phyloP scores from a whole-genome alignment of 805 yeast genomes.

The Dipodascus geniculatus region DNA sequence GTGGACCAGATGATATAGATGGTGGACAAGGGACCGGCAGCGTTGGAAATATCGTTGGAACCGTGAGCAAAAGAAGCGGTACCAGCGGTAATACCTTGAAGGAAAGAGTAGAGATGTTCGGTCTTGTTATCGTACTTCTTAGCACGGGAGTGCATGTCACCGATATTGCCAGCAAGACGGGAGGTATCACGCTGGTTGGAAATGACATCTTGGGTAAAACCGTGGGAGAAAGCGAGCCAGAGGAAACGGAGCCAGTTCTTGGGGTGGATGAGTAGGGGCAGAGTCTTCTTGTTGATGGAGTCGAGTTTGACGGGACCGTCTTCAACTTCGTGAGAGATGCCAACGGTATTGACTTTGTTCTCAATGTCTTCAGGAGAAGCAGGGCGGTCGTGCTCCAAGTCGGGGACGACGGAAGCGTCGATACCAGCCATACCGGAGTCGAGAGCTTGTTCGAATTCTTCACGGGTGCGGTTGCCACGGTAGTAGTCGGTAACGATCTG shows the following conservation, averaged over 20 bases:
- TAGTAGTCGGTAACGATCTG: conserved; percentile 51
- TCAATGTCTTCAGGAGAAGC: conserved; percentile 27
- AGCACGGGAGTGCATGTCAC: conserved; percentile 42
- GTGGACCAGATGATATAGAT: conserved; percentile 51
- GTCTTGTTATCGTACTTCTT: conserved; percentile 59
- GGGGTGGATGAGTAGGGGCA: conserved; percentile 29
- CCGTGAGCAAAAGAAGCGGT: conserved; percentile 80
- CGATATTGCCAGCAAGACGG: conserved; percentile 35
- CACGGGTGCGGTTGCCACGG: conserved; percentile 15
- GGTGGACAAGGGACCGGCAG: conserved; percentile 64
- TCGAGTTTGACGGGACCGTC: conserved; percentile 2
- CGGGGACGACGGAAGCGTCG: conserved; percentile 6
- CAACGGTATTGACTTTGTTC: conserved; percentile 30
- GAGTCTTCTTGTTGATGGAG: conserved; percentile 10
- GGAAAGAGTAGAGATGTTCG: conserved; percentile 54
- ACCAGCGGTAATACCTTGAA: conserved; percentile 63
- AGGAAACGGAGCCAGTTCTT: conserved; percentile 40
- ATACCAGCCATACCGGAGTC: conserved; percentile 12
- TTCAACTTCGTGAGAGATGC: conserved; percentile 25
- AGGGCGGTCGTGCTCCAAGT: conserved; percentile 28
- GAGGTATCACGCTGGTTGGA: conserved; percentile 23
- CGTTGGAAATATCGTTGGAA: conserved; percentile 68
- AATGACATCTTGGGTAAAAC: conserved; percentile 55
- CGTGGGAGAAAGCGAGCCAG: conserved; percentile 42
- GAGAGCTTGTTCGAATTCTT: conserved; percentile 2